These are phyloP conservation scores for Aspergillus saccharolyticus DNA, from an alignment of 495 filamentous ascomycete genomes.

Conservation along the genomic window DNA sequence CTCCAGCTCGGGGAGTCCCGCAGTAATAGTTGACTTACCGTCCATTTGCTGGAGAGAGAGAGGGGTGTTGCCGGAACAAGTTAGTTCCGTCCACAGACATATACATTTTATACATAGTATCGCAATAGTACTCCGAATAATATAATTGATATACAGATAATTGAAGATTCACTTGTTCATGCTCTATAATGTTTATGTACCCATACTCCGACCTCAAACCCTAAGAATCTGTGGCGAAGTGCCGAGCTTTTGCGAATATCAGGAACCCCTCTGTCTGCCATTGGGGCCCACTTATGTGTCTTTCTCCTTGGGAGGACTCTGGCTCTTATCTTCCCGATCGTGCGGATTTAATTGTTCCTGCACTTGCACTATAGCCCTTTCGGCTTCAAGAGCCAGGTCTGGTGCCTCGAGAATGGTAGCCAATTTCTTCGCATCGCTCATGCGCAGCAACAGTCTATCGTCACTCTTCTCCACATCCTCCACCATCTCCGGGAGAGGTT, in stretches of 20 bases:
- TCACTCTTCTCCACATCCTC: conserved; percentile 47
- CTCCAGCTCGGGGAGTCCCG: conserved; percentile 19
- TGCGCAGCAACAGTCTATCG: conserved; percentile 53
- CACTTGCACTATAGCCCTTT: conserved; percentile 85
- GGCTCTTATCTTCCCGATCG: conserved; percentile 20
- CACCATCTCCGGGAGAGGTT: conserved; percentile 31
- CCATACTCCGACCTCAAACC: neutral
- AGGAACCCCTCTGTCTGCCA: neutral
- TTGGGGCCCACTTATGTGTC: conserved; percentile 15
- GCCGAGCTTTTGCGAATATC: neutral
- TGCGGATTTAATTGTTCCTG: conserved; percentile 58
- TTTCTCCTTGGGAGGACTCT: conserved; percentile 22
- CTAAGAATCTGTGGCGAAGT: neutral
- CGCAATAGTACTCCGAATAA: too few relatives aligned
- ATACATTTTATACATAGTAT: neutral
- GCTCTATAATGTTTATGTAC: neutral
- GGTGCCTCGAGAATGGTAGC: conserved; percentile 70
- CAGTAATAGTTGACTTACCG: too few relatives aligned
- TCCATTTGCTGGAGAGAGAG: too few relatives aligned
- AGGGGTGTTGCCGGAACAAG: conserved; percentile 27
- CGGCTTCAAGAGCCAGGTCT: conserved; percentile 80
- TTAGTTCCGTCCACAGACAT: conserved; percentile 16
- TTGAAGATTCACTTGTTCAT: too few relatives aligned
- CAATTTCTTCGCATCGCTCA: conserved; percentile 55
- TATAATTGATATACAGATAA: too few relatives aligned